Base-by-base conservation (phyloP, 768 basidiomycete genomes). In the Leccinum subtestaceum region DNA sequence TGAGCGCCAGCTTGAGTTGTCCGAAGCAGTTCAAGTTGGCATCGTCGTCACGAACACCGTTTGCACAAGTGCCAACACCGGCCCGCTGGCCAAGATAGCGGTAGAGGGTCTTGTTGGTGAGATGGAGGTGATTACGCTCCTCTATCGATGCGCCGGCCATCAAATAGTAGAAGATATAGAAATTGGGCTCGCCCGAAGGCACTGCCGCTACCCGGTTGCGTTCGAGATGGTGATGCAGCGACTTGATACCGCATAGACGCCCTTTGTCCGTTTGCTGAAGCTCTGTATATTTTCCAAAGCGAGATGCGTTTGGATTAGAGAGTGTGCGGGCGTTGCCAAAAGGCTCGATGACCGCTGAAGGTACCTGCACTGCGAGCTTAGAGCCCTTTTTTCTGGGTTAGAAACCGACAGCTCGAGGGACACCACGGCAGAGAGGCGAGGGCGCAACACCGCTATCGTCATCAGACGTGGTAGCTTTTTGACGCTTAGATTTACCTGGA, bases 281-380 rank as follows among this genome's bases (percentile, higher is more conserved):
- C 70, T 99, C 97, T 48, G 95, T 97, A 73, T 99, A 99, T 72
- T 96, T 95, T 56, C 96, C 97, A 70, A 96, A 97, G 51, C 94
- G 89, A 32, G 97, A 98, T 13, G 96, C 95, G 68, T 97, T 97
- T 48, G 92, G 84, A 69, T 98, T 97, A 76, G 91, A 89, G 56
- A 93, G 84, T 1, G 93, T 27, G 7, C 92, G 88, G 19, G 95
- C 92, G 66, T 91, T 90, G 13, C 96, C 96, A 70, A 99, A 98
- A 1, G 92, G 80, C 73, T 98, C 95, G 62, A 98, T 87, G 60
- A 98, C 92, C 23, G 93, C 89, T 19, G 95, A 90, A 38, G 95
- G 95, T 40, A 98, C 82, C 72, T 96, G 93, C 52, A 75, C 76
- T 1, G 84, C 85, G 60, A 98, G 85, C 75, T 96, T 97, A 29